A percentile compares a stretch with the other conserved stretches of the same genome.
Evolutionary conservation across 768 basidiomycete species (phyloP).

Genomic region (Dacryopinax primogenitus): DNA sequence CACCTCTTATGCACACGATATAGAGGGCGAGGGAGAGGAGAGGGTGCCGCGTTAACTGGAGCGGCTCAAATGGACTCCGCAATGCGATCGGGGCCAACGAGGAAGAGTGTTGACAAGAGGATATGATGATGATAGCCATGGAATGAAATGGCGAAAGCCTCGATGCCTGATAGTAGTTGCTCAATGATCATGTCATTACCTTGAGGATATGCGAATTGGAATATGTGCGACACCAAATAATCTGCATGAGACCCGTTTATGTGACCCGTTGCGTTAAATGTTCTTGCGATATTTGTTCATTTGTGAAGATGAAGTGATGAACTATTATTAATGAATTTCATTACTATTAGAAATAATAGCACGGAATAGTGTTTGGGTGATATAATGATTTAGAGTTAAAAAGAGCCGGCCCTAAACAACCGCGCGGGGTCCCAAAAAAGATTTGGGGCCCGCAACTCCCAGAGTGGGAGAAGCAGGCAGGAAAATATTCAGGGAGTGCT

Average conservation of each 20-base stretch:
- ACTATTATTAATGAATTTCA: no score
- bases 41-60: background rate
- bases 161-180: background rate
- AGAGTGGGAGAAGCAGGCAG: constrained; percentile 9
- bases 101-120: no score
- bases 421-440: background rate
- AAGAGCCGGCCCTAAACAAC: constrained; percentile 7
- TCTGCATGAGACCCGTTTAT: no score
- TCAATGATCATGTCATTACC: background rate
- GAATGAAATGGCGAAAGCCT: constrained; percentile 2
- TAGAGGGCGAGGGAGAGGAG: constrained; percentile 8
- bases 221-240: no score
- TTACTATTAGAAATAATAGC: no score
- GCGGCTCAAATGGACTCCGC: background rate
- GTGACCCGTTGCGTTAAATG: no score
- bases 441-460: background rate
- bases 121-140: background rate
- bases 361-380: no score
- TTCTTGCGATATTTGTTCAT: no score
- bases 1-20: background rate
- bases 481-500: constrained; percentile 9
- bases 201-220: background rate
- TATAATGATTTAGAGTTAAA: background rate
- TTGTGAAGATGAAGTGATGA: no score
- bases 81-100: no score